Evolutionary conservation across 2,329 filamentous ascomycete species (phyloP), one percentile per base, ranked within the genome.

Genomic region (Scedosporium minutisporum): DNA sequence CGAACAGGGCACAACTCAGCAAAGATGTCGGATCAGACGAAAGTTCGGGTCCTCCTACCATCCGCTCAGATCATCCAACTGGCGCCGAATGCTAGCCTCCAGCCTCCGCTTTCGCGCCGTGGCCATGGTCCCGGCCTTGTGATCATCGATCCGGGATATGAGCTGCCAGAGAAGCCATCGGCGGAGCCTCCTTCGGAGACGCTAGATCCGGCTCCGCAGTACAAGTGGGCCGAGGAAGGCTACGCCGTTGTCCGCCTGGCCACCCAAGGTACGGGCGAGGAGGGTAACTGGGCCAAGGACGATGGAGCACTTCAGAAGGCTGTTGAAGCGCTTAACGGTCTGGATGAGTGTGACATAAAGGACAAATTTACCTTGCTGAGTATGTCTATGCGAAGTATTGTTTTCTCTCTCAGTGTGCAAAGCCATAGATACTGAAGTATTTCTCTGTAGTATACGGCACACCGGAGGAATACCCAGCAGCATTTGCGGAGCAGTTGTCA

Each of bases 361-460:
- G 72, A 72, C 10, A 76, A 76, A 63, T 68, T 78, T 61, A 76
- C 72, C 5, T 41, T 78, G 1, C 67, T 78, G 18, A 67, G 75
- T 78, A 65, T 61, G 71, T 64, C 6, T 53, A 18, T 18, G 5
- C n/a, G 25, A 3, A n/a, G 18, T 3, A 6, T 7, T n/a, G 4
- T 12, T 21, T 33, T 12, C 18, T 42, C 16, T 16, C 44, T 25
- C 41, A 38, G 33, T 38, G 9, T 61, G 14, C 21, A 48, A 7
- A n/a, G 12, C 6, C 27, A 21, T 29, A 18, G 12, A n/a, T 29
- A n/a, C 29, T 48, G n/a, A n/a, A 5, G 6, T 25, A 18, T 38
- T 16, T 25, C 4, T 25, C 16, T 21, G 10, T 55, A 63, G 57
- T 63, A 6, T 62, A 62, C 27, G 61, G 61, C 4, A 23, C 38